Evolutionary conservation across 2,329 filamentous ascomycete species (phyloP).

Genomic region (Pestalotiopsis sp.): DNA sequence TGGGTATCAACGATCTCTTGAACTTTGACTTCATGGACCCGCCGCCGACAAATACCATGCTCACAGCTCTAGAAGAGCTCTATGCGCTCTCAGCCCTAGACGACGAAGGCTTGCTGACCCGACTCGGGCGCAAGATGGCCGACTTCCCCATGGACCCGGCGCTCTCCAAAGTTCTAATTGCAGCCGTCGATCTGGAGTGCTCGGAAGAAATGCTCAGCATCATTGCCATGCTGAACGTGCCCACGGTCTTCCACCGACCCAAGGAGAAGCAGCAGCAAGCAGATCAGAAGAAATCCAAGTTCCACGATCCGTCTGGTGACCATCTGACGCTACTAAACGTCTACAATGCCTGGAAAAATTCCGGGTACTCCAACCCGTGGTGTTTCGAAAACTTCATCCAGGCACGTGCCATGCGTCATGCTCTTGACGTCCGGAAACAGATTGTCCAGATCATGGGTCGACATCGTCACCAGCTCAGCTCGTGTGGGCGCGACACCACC

Average conservation of each 20-base stretch:
- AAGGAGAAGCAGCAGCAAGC: constrained; percentile 97
- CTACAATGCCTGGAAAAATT: constrained; percentile 94
- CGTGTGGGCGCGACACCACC: constrained; percentile 84
- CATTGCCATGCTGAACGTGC: constrained; percentile 89
- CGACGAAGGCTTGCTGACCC: constrained; percentile 90
- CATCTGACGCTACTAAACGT: constrained; percentile 95
- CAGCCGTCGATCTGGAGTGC: constrained; percentile 83
- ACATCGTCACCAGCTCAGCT: constrained; percentile 80
- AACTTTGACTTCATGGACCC: constrained; percentile 99
- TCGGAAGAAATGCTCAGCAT: constrained; percentile 94
- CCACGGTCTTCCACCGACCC: constrained; percentile 88
- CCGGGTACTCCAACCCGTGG: constrained; percentile 83
- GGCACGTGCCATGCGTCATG: constrained; percentile 82
- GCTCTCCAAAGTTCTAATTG: constrained; percentile 87
- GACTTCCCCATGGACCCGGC: constrained; percentile 98
- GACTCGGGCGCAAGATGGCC: constrained; percentile 93
- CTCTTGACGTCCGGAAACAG: constrained; percentile 90
- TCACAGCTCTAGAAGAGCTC: constrained; percentile 92
- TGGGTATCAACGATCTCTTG: constrained; percentile 97
- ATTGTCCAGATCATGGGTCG: constrained; percentile 92
- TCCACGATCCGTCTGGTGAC: constrained; percentile 92
- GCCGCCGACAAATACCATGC: constrained; percentile 95
- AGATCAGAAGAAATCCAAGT: constrained; percentile 96
- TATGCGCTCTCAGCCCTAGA: constrained; percentile 91
- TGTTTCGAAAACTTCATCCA: constrained; percentile 99